phyloP scores from a whole-genome alignment of 192 early-diverging fungal genomes.

The Lunasporangiospora selenospora region DNA sequence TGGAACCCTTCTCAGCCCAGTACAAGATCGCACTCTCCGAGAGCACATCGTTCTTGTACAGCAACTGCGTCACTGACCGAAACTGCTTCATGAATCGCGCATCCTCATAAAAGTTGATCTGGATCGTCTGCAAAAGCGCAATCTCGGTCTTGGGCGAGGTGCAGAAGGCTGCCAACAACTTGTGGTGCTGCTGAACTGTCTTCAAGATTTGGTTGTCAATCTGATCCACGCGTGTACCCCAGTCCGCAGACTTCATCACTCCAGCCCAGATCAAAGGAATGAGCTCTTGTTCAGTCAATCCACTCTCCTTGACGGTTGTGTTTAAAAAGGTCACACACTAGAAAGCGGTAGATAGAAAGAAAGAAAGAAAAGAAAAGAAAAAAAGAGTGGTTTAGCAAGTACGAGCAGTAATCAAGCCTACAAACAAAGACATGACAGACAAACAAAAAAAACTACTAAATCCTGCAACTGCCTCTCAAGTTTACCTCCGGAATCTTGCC shows the following conservation, averaged over 20 bases:
- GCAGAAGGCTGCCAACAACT: constrained; percentile 71
- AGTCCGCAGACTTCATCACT: constrained; percentile 73
- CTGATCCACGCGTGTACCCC: constrained; percentile 75
- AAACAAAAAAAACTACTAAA: constrained; percentile 4
- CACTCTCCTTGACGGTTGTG: constrained; percentile 59
- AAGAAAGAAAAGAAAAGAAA: not conserved
- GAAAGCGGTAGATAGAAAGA: not conserved
- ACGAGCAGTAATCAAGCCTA: too few species aligned
- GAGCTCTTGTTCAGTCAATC: constrained; percentile 75
- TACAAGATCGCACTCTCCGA: constrained; percentile 89
- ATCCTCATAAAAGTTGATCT: constrained; percentile 81
- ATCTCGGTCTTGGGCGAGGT: constrained; percentile 81
- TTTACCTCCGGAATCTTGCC: constrained; percentile 53
- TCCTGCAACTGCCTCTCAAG: too few species aligned
- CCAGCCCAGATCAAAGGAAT: constrained; percentile 78
- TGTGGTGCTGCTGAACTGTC: constrained; percentile 67
- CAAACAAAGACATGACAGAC: too few species aligned
- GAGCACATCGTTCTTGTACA: constrained; percentile 87
- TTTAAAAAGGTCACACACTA: constrained; percentile 66
- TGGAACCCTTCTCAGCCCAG: constrained; percentile 87
- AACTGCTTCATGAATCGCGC: constrained; percentile 83
- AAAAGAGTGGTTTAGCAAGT: too few species aligned
- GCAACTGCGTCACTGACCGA: constrained; percentile 70
- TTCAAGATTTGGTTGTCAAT: constrained; percentile 68
- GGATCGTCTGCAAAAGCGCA: constrained; percentile 77